phyloP scores from a whole-genome alignment of 306 rosid species.

The Macrotyloma uniflorum region DNA sequence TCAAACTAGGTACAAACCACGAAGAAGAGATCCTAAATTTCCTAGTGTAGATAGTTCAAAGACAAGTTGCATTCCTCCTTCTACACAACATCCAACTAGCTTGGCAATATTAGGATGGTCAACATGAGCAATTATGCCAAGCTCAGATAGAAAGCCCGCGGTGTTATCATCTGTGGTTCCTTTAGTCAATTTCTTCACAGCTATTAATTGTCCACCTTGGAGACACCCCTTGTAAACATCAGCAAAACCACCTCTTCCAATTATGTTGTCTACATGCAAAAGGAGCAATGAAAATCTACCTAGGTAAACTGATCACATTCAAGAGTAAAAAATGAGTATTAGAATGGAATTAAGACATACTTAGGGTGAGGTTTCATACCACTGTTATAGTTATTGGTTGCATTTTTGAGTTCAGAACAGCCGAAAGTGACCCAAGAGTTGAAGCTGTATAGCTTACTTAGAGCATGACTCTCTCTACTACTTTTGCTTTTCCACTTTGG shows the following conservation, averaged over 20 bases:
- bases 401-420: constrained; percentile 57
- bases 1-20: constrained; percentile 53
- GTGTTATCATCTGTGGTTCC: constrained; percentile 81
- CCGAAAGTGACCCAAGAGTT: constrained; percentile 62
- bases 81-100: constrained; percentile 77
- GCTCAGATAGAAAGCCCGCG: constrained; percentile 74
- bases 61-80: constrained; percentile 84
- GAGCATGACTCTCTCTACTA: constrained; percentile 46
- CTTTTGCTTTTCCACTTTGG: constrained; percentile 60
- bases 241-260: constrained; percentile 88
- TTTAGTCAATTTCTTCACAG: constrained; percentile 72
- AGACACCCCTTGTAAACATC: constrained; percentile 78
- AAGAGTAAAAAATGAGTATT: background rate
- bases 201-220: constrained; percentile 65
- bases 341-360: background rate
- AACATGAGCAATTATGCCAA: constrained; percentile 91
- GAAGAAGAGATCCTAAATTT: constrained; percentile 83
- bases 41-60: constrained; percentile 70
- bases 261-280: constrained; percentile 62
- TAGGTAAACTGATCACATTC: background rate
- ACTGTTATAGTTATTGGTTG: constrained; percentile 67
- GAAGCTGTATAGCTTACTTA: constrained; percentile 49
- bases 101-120: constrained; percentile 89
- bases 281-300: constrained; percentile 19
- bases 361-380: constrained; percentile 52